These are phyloP conservation scores for Acanthamoeba castellanii DNA, from an alignment of 208 protist genomes.

Conservation along the genomic window DNA sequence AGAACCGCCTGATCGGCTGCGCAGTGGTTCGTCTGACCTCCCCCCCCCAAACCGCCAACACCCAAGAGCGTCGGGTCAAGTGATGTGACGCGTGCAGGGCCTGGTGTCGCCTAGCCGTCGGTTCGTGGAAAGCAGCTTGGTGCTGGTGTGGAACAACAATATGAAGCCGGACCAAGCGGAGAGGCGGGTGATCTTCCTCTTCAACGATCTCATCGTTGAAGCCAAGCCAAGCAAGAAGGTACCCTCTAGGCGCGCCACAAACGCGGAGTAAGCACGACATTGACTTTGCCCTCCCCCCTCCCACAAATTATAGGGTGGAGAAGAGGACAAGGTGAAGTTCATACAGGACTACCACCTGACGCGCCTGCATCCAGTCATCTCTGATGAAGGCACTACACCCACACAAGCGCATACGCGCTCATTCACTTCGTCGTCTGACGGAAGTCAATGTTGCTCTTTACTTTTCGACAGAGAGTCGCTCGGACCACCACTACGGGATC, in stretches of 20 bases:
- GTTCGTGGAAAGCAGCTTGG: neutral
- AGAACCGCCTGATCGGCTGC: neutral
- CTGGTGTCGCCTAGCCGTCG: conserved; percentile 25
- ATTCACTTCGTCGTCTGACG: too few relatives aligned
- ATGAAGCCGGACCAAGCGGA: conserved; percentile 4
- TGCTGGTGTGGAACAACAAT: conserved; percentile 11
- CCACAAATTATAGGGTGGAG: neutral
- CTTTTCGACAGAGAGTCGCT: neutral
- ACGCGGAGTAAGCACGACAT: neutral
- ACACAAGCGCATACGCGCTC: neutral
- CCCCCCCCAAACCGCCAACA: neutral
- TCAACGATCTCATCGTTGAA: conserved; percentile 65
- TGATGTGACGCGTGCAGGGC: too few relatives aligned
- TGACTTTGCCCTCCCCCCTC: neutral
- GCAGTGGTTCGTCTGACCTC: conserved; percentile 16
- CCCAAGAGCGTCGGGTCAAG: too few relatives aligned
- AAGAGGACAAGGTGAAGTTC: conserved; percentile 1
- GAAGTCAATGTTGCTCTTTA: neutral
- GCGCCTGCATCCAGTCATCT: neutral
- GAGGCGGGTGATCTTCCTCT: conserved; percentile 2
- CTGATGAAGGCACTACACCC: conserved; percentile 19
- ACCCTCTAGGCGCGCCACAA: neutral
- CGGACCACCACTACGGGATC: neutral
- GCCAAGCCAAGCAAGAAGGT: conserved; percentile 40
- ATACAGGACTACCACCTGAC: neutral